Evolutionary conservation across 2,329 filamentous ascomycete genomes (phyloP).

Genomic region (Paraconiothyrium brasiliense): DNA sequence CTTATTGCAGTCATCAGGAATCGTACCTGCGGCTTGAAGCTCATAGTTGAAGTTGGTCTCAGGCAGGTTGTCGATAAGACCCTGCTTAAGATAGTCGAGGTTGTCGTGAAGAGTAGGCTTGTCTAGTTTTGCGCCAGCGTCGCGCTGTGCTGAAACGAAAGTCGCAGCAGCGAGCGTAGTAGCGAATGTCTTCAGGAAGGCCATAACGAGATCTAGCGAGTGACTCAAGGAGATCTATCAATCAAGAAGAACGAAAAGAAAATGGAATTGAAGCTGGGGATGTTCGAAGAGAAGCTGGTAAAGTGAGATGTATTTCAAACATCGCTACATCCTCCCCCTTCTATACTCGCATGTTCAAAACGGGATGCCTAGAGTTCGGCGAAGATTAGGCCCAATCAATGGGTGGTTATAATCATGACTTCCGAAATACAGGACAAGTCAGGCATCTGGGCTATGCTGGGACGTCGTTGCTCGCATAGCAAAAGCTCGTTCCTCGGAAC

Average conservation of each 20-base stretch:
- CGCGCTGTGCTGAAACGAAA: slow-evolving; percentile 6
- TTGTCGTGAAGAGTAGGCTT: slow-evolving; percentile 14
- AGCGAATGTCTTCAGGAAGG: slow-evolving; percentile 8
- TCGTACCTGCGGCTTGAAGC: slow-evolving; percentile 9
- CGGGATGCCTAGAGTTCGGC: not conserved
- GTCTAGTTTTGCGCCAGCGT: slow-evolving; percentile 8
- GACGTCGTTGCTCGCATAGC: not conserved
- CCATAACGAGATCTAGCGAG: not conserved
- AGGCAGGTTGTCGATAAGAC: slow-evolving; percentile 13
- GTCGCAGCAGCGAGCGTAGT: slow-evolving; percentile 8
- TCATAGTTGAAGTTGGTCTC: slow-evolving; percentile 12
- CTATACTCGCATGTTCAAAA: not conserved
- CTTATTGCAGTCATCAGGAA: slow-evolving; percentile 15
- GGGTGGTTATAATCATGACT: not conserved
- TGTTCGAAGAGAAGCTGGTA: not conserved
- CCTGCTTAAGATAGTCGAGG: slow-evolving; percentile 13
- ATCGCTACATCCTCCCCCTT: not conserved
- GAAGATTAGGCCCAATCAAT: not conserved
- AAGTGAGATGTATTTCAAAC: not conserved
- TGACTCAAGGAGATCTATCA: not conserved
- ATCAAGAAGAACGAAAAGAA: not conserved
- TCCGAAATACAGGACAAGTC: not conserved
- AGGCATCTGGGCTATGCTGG: not conserved
- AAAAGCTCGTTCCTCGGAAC: not conserved
- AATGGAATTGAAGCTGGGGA: not conserved